Base-by-base conservation (phyloP, 345 rosid species). In the Rubroshorea leprosula region DNA sequence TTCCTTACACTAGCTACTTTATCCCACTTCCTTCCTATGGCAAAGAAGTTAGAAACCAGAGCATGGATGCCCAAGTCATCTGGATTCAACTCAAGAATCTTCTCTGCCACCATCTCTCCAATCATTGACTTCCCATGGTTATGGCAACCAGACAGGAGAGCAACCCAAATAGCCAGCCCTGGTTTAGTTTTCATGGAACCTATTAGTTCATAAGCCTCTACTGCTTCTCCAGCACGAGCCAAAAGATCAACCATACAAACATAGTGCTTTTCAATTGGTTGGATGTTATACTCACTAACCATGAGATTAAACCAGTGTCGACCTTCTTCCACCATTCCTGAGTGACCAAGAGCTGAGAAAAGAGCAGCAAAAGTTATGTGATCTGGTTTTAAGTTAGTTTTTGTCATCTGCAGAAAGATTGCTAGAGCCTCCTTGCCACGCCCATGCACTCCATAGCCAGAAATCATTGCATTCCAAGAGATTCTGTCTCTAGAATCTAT, bases 71-170 rank as follows among this genome's bases (percentile, higher is more conserved):
- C 97, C 17, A 60, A 55, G 53, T 71, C 86, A 57, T 77, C 85
- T 0, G 87, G 83, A 65, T 72, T 78, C 52, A 74, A 54, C 65
- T 79, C 60, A 0, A 89, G 82, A 52, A 86, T 69, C 72, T 77
- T 82, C 62, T 71, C 67, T 35, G 87, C 87, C 8, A 80, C 91
- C 26, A 71, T 71, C 49, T 84, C 83, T 20, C 97, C 95, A 45
- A 79, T 70, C 4, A 54, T 57, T 15, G 72, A 56, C 24, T 79
- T 79, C 69, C 80, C 66, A 41, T 74, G 78, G 43, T 69, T 89
- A 47, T 67, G 67, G 68, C 97, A 86, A 60, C 95, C 97, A 6
- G 97, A 86, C 48, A 86, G 75, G 63, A 89, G 89, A 51, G 97
- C 77, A 52, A 72, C 97, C 97, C 89, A 89, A 17, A 79, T 65